phyloP scores from a whole-genome alignment of 2,329 filamentous ascomycete genomes.

The Onygenales sp. region DNA sequence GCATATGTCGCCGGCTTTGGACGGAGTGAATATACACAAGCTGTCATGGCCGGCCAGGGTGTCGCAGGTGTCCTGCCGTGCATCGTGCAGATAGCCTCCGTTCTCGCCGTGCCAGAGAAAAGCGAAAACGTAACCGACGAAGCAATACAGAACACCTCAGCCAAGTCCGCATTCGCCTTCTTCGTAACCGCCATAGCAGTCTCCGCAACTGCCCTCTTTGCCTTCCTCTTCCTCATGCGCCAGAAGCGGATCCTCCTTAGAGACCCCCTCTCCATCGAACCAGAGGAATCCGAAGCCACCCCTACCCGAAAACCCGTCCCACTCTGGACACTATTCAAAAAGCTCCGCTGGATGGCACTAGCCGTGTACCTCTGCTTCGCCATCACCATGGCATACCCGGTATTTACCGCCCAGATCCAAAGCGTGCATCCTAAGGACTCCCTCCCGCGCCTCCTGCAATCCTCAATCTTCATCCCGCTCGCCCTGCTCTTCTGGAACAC shows the following conservation, averaged over 20 bases:
- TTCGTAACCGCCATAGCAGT: constrained; percentile 80
- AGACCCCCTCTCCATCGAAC: constrained; percentile 35
- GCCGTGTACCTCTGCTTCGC: constrained; percentile 72
- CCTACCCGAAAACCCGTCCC: constrained; percentile 40
- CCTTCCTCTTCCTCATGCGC: constrained; percentile 64
- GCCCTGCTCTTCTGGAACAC: constrained; percentile 90
- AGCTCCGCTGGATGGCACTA: constrained; percentile 68
- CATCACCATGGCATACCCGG: constrained; percentile 88
- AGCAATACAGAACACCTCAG: constrained; percentile 38
- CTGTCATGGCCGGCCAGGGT: constrained; percentile 90
- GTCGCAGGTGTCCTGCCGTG: constrained; percentile 85
- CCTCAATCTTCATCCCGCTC: constrained; percentile 75
- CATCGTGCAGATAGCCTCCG: constrained; percentile 75
- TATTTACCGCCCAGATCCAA: constrained; percentile 67
- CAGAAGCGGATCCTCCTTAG: constrained; percentile 30
- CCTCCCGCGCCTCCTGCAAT: constrained; percentile 51
- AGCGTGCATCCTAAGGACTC: constrained; percentile 41
- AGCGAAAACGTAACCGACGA: constrained; percentile 26
- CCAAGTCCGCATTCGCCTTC: constrained; percentile 74
- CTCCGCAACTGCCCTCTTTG: constrained; percentile 58
- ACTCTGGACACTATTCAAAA: constrained; percentile 59
- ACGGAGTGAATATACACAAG: constrained; percentile 82
- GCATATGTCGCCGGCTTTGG: constrained; percentile 83
- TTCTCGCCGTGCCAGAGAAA: constrained; percentile 53
- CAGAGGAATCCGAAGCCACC: constrained; percentile 17